Conservation (phyloP, 768 basidiomycete genomes). For the Daedalea quercina region DNA sequence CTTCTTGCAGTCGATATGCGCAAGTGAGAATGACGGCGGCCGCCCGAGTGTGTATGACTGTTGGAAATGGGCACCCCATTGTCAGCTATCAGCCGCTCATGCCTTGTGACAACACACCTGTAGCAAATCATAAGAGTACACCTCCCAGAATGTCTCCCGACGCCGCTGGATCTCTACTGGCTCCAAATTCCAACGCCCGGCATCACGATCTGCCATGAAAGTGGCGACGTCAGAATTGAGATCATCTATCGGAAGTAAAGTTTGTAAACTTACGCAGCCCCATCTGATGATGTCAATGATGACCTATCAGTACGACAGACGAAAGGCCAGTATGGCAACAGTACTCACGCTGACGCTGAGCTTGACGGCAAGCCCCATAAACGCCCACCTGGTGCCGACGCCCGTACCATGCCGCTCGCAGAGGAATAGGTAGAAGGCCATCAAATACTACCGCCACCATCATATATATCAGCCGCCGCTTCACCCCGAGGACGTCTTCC, state of each 20-base stretch:
- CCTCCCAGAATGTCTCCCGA: constrained; percentile 59
- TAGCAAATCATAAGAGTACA: constrained; percentile 61
- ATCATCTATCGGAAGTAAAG: background rate
- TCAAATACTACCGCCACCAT: constrained; percentile 42
- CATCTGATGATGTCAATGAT: constrained; percentile 31
- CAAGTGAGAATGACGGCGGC: constrained; percentile 54
- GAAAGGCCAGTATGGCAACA: background rate
- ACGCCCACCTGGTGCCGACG: constrained; percentile 60
- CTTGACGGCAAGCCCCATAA: constrained; percentile 67
- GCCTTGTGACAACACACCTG: constrained; percentile 38
- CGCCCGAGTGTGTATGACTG: constrained; percentile 68
- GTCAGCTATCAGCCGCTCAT: constrained; percentile 2
- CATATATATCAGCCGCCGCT: background rate
- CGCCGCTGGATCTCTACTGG: constrained; percentile 50
- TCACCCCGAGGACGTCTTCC: background rate
- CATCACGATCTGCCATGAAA: constrained; percentile 50
- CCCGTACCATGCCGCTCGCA: constrained; percentile 36
- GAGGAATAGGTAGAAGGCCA: constrained; percentile 39
- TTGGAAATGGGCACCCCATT: background rate
- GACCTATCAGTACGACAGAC: background rate
- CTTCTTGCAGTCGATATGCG: constrained; percentile 50
- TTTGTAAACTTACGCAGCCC: constrained; percentile 50
- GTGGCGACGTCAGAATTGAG: background rate
- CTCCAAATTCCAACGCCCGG: constrained; percentile 56
- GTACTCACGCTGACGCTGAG: constrained; percentile 57